Evolutionary conservation across 1,139 yeast species (phyloP).

Genomic region (Ogataea hybrid): DNA sequence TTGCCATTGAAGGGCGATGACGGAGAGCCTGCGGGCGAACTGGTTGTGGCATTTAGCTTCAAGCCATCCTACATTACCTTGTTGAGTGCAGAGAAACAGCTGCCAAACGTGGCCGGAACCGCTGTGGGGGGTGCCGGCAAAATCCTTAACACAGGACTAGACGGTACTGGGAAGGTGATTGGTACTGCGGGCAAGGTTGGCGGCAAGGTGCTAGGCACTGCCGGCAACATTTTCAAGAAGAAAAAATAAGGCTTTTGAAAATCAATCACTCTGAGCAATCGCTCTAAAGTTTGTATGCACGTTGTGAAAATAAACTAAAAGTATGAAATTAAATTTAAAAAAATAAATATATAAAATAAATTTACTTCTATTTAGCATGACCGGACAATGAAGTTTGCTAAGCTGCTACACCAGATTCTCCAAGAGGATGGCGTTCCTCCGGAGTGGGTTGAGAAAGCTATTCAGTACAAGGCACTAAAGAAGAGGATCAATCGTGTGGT

Average conservation of each 20-base stretch:
- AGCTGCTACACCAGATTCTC: constrained; percentile 61
- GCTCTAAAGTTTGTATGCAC: constrained; percentile 1
- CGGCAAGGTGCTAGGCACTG: constrained; percentile 45
- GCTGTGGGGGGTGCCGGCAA: constrained; percentile 43
- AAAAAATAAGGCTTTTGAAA: too few species aligned
- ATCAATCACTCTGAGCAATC: not conserved
- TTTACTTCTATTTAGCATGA: not conserved
- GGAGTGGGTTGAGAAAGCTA: constrained; percentile 69
- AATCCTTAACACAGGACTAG: constrained; percentile 42
- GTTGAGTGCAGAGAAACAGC: constrained; percentile 36
- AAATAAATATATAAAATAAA: not conserved
- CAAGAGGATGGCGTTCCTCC: constrained; percentile 61
- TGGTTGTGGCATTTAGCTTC: constrained; percentile 59
- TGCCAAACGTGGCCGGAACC: constrained; percentile 26
- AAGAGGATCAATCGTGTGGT: constrained; percentile 65
- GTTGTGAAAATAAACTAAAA: constrained; percentile 1
- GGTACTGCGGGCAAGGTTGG: constrained; percentile 40
- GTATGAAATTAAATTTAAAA: not conserved
- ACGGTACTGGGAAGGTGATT: constrained; percentile 41
- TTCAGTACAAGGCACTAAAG: constrained; percentile 68
- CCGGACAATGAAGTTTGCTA: constrained; percentile 65
- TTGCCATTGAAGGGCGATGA: constrained; percentile 56
- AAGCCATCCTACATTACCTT: constrained; percentile 65
- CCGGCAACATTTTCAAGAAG: constrained; percentile 29
- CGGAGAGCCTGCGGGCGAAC: constrained; percentile 61